Evolutionary conservation across 1,139 yeast species (phyloP).

Genomic region (Saccharomyces pastorianus): DNA sequence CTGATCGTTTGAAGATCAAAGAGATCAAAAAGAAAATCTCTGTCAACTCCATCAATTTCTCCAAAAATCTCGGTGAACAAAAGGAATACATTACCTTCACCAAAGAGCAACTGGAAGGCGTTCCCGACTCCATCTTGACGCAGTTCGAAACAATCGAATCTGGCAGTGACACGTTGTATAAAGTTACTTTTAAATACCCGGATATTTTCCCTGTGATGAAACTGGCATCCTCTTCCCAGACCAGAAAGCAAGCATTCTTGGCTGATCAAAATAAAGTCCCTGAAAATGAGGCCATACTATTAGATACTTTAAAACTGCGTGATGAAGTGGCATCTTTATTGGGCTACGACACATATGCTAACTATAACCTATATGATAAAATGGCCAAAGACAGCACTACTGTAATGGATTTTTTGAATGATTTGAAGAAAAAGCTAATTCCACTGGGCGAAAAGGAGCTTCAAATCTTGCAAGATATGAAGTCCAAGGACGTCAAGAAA

Average conservation of each 20-base stretch:
- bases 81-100: slow-evolving; percentile 53
- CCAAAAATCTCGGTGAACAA: slow-evolving; percentile 66
- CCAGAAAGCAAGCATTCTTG: slow-evolving; percentile 56
- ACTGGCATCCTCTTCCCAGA: slow-evolving; percentile 52
- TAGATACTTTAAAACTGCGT: slow-evolving; percentile 53
- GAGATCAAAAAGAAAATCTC: slow-evolving; percentile 52
- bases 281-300: slow-evolving; percentile 51
- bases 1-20: slow-evolving; percentile 45
- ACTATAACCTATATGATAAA: slow-evolving; percentile 61
- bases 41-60: slow-evolving; percentile 48
- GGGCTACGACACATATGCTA: slow-evolving; percentile 62
- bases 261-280: slow-evolving; percentile 63
- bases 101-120: slow-evolving; percentile 60
- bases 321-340: slow-evolving; percentile 52
- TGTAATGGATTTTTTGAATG: slow-evolving; percentile 54
- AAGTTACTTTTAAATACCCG: slow-evolving; percentile 75
- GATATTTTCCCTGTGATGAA: slow-evolving; percentile 71
- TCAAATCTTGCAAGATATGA: slow-evolving; percentile 42
- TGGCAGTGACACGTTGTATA: slow-evolving; percentile 37
- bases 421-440: slow-evolving; percentile 48
- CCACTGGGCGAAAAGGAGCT: slow-evolving; percentile 55
- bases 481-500: slow-evolving; percentile 43
- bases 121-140: slow-evolving; percentile 53
- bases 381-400: slow-evolving; percentile 65
- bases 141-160: slow-evolving; percentile 43